These are phyloP conservation scores for Saururus chinensis DNA, from an alignment of 164 flowering plant species.

Conservation along the genomic window DNA sequence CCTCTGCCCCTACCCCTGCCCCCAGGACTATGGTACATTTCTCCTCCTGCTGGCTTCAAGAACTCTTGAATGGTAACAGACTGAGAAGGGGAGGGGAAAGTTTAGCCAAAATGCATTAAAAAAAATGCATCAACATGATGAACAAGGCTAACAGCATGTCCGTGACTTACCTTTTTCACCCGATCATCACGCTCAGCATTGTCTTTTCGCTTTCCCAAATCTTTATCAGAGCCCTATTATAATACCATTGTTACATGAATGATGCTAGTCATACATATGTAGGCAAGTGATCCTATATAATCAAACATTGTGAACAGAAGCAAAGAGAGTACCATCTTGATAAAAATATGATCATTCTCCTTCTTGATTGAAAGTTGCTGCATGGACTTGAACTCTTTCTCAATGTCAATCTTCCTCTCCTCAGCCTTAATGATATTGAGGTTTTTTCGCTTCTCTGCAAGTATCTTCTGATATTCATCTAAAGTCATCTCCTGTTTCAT, in stretches of 20 bases:
- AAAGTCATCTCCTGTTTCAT: slow-evolving; percentile 60
- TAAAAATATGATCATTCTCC: slow-evolving; percentile 29
- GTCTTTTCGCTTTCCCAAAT: slow-evolving; percentile 23
- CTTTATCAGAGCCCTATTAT: slow-evolving; percentile 27
- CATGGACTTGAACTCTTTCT: slow-evolving; percentile 31
- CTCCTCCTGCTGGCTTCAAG: slow-evolving; percentile 85
- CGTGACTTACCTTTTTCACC: slow-evolving; percentile 27
- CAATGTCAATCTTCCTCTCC: slow-evolving; percentile 29
- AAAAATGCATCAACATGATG: neutral
- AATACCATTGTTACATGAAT: neutral
- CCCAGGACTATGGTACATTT: slow-evolving; percentile 41
- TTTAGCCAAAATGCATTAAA: neutral
- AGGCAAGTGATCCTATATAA: neutral
- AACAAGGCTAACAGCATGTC: neutral
- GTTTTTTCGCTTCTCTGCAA: slow-evolving; percentile 56
- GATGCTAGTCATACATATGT: neutral
- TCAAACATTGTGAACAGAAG: neutral
- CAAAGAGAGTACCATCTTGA: slow-evolving; percentile 28
- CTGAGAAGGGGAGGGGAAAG: slow-evolving; percentile 17
- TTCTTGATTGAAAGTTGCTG: slow-evolving; percentile 51
- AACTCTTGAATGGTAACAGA: slow-evolving; percentile 79
- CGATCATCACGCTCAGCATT: slow-evolving; percentile 24
- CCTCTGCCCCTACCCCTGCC: slow-evolving; percentile 62
- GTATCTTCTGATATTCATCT: slow-evolving; percentile 63
- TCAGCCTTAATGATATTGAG: slow-evolving; percentile 36